phyloP scores from a whole-genome alignment of 768 basidiomycete species.

The Collybiopsis luxurians region DNA sequence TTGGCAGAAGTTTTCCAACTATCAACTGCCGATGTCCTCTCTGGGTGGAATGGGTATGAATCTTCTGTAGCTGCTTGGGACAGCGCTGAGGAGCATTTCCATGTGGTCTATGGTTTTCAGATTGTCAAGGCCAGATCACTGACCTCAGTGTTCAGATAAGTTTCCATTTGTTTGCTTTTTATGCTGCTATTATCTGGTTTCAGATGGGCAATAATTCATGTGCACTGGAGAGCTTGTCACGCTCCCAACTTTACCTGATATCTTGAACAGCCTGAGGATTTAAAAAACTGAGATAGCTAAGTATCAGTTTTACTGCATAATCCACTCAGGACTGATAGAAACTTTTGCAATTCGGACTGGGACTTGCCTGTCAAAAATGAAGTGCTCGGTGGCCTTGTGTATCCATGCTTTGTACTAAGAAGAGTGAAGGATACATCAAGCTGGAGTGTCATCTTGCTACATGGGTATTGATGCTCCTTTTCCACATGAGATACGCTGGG shows the following conservation, averaged over 20 bases:
- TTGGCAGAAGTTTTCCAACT: conserved; percentile 93
- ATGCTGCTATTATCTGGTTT: background rate
- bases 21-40: conserved; percentile 93
- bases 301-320: too few relatives aligned
- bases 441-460: too few relatives aligned
- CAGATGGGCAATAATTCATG: conserved; percentile 98
- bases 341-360: too few relatives aligned
- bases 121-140: conserved; percentile 98
- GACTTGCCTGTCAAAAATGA: too few relatives aligned
- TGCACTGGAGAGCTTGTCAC: conserved; percentile 96
- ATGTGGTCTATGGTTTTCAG: conserved; percentile 95
- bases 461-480: too few relatives aligned
- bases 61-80: conserved; percentile 96
- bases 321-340: too few relatives aligned
- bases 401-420: too few relatives aligned
- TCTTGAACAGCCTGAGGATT: conserved; percentile 93
- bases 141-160: conserved; percentile 91
- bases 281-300: conserved; percentile 93
- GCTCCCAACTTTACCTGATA: conserved; percentile 91
- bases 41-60: conserved; percentile 99
- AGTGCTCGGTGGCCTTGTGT: too few relatives aligned
- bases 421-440: too few relatives aligned
- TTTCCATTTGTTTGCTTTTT: background rate
- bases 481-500: too few relatives aligned
- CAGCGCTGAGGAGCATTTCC: conserved; percentile 88